Evolutionary conservation across 2,329 filamentous ascomycete genomes (phyloP).

Genomic region (Botrytis paeoniae): DNA sequence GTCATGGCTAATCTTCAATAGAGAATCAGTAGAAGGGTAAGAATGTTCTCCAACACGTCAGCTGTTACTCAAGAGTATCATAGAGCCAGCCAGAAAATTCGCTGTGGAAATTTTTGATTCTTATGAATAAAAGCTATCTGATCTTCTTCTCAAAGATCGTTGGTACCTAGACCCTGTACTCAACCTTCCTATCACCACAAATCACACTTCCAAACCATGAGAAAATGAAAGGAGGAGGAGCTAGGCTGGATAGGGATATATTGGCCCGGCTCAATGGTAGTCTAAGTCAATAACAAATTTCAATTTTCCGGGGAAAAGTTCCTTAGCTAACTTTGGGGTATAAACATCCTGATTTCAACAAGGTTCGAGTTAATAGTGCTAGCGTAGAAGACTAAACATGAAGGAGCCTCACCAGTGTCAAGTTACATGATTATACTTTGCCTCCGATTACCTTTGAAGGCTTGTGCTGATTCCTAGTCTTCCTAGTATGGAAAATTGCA

Average conservation of each 20-base stretch:
- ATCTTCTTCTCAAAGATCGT: not conserved
- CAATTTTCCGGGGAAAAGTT: too few relatives aligned
- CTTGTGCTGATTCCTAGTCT: not conserved
- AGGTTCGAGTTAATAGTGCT: not conserved
- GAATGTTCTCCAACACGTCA: not conserved
- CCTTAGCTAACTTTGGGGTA: too few relatives aligned
- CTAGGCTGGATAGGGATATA: not conserved
- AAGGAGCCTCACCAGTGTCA: not conserved
- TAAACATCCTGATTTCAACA: not conserved
- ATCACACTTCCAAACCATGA: not conserved
- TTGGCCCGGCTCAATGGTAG: not conserved
- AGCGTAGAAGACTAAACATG: not conserved
- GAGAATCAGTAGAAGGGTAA: not conserved
- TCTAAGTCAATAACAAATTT: not conserved
- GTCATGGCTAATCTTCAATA: accelerated
- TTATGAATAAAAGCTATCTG: not conserved
- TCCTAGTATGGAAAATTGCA: not conserved
- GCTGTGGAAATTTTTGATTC: not conserved
- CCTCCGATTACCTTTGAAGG: not conserved
- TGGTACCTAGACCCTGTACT: not conserved
- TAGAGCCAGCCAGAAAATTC: not conserved
- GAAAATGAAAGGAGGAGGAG: not conserved
- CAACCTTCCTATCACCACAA: not conserved
- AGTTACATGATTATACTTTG: not conserved
- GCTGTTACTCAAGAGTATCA: accelerated